phyloP scores from a whole-genome alignment of 2,329 filamentous ascomycete genomes.

The Pestalotiopsis sp. region DNA sequence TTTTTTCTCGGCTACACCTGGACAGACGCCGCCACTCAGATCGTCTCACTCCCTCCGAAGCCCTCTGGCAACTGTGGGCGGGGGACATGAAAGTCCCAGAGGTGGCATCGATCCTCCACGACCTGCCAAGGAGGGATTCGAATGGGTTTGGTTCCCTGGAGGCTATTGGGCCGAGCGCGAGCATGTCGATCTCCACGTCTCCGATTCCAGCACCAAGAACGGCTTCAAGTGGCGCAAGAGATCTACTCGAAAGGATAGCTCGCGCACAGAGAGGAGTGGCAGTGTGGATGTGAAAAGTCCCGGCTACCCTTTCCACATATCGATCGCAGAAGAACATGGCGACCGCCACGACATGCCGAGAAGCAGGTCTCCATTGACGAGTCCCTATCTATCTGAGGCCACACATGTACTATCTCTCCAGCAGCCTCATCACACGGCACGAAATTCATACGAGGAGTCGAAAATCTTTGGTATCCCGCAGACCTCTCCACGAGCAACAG shows the following conservation, averaged over 20 bases:
- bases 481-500: background rate
- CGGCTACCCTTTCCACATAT: constrained; percentile 5
- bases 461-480: background rate
- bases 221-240: constrained; percentile 44
- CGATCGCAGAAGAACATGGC: constrained; percentile 19
- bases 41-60: constrained; percentile 16
- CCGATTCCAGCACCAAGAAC: constrained; percentile 32
- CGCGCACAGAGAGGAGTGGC: constrained; percentile 18
- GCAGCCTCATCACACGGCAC: constrained; percentile 24
- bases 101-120: constrained; percentile 54
- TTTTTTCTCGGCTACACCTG: background rate
- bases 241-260: constrained; percentile 30
- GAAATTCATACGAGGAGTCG: background rate
- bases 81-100: constrained; percentile 14
- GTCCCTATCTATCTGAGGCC: constrained; percentile 48
- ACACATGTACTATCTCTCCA: constrained; percentile 52
- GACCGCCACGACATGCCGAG: background rate
- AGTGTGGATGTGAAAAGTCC: background rate
- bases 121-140: constrained; percentile 53
- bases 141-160: constrained; percentile 67
- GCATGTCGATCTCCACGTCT: constrained; percentile 29
- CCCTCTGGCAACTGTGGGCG: constrained; percentile 11
- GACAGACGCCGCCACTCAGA: background rate
- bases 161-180: constrained; percentile 67
- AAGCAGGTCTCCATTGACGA: constrained; percentile 11